These are phyloP conservation scores for Geranomyces michiganensis DNA, from an alignment of 192 early-diverging fungal species.

Conservation along the genomic window DNA sequence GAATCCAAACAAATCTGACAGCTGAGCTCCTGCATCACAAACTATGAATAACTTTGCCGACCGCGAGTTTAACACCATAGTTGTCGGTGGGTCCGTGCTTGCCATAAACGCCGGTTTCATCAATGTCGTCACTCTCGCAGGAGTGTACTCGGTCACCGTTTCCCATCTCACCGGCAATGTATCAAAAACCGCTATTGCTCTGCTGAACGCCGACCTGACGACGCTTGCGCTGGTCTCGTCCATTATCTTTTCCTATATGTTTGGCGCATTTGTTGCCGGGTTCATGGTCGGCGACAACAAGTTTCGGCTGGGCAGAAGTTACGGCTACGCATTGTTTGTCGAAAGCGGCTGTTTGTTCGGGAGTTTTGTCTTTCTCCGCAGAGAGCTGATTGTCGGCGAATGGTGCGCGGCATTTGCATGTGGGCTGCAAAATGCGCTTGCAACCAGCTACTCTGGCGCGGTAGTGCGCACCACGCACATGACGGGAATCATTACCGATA, in stretches of 20 bases:
- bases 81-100: constrained; percentile 53
- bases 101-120: constrained; percentile 62
- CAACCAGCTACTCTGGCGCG: constrained; percentile 56
- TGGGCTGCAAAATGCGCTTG: constrained; percentile 63
- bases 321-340: constrained; percentile 52
- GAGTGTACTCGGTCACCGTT: constrained; percentile 54
- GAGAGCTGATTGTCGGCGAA: constrained; percentile 54
- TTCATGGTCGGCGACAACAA: constrained; percentile 60
- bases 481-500: constrained; percentile 61
- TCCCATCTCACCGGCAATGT: constrained; percentile 56
- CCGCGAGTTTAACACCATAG: constrained; percentile 58
- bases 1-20: no score
- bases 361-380: constrained; percentile 45
- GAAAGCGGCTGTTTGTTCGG: constrained; percentile 50
- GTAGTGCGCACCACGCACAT: constrained; percentile 63
- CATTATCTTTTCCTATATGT: constrained; percentile 54
- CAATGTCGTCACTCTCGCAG: constrained; percentile 62
- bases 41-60: constrained; percentile 56
- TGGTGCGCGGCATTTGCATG: constrained; percentile 62
- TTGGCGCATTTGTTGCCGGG: constrained; percentile 56
- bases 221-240: constrained; percentile 49
- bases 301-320: constrained; percentile 54
- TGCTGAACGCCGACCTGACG: constrained; percentile 47
- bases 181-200: constrained; percentile 51
- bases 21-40: no score